These are phyloP conservation scores for Annulohypoxylon maeteangense DNA, from an alignment of 495 filamentous ascomycete species.

Conservation along the genomic window DNA sequence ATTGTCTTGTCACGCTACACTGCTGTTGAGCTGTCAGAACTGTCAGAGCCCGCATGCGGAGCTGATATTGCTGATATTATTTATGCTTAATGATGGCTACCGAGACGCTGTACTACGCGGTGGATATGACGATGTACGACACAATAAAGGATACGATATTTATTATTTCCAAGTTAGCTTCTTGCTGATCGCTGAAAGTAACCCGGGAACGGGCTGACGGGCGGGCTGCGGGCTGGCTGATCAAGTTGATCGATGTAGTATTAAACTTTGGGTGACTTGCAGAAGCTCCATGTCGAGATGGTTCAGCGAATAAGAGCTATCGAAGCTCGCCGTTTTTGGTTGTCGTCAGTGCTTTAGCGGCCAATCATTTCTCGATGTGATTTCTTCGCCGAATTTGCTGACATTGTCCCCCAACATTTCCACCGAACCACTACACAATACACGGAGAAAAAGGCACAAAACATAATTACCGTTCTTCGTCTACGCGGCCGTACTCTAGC, in stretches of 20 bases:
- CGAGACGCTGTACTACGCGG: not conserved
- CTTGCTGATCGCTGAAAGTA: not conserved
- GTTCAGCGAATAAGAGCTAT: slow-evolving; percentile 12
- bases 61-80: too few species aligned
- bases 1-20: slow-evolving; percentile 5
- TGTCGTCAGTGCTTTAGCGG: slow-evolving; percentile 13
- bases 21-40: not conserved
- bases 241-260: slow-evolving; percentile 3
- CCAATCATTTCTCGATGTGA: slow-evolving; percentile 21
- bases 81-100: not conserved
- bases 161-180: not conserved
- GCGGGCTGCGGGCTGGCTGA: slow-evolving; percentile 1
- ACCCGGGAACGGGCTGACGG: not conserved
- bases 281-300: not conserved
- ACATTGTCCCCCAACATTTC: not conserved
- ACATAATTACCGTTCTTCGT: not conserved
- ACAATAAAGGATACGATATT: not conserved
- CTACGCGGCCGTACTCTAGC: slow-evolving; percentile 2
- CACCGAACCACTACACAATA: not conserved
- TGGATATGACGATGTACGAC: not conserved
- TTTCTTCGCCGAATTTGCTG: not conserved
- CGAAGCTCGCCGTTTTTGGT: slow-evolving; percentile 13
- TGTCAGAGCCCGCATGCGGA: too few species aligned
- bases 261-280: slow-evolving; percentile 18
- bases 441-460: not conserved